These are phyloP conservation scores for Nicotiana sylvestris DNA, from an alignment of 257 asterid genomes.

Conservation along the genomic window DNA sequence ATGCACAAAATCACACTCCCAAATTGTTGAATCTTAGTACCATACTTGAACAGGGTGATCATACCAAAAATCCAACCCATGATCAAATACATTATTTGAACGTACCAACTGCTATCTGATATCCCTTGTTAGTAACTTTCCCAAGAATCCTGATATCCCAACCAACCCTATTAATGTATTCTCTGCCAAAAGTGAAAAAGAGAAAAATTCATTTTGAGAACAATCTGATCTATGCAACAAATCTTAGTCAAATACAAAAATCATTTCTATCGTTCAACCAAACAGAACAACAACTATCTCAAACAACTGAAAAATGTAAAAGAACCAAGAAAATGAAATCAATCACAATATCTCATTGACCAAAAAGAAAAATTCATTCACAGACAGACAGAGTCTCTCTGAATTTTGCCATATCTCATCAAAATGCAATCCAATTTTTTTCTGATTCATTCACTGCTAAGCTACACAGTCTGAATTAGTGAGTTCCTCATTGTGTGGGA, in stretches of 20 bases:
- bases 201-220: neutral
- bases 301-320: neutral
- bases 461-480: neutral
- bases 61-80: neutral
- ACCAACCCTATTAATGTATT: neutral
- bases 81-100: neutral
- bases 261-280: neutral
- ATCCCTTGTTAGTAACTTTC: neutral
- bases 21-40: slow-evolving; percentile 2
- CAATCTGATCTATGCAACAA: neutral
- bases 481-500: slow-evolving; percentile 3
- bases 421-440: neutral
- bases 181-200: neutral
- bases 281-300: neutral
- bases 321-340: neutral
- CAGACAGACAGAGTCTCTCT: neutral
- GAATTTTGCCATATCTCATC: neutral
- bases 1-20: neutral
- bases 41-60: neutral
- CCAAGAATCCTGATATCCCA: neutral
- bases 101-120: neutral
- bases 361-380: neutral
- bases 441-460: neutral
- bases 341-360: neutral
- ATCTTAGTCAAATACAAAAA: neutral